Percentiles rank a stretch among this genome's conserved stretches.
These are phyloP conservation scores for Ensete glaucum DNA, from an alignment of 176 grass and related monocot species.

Conservation along the genomic window DNA sequence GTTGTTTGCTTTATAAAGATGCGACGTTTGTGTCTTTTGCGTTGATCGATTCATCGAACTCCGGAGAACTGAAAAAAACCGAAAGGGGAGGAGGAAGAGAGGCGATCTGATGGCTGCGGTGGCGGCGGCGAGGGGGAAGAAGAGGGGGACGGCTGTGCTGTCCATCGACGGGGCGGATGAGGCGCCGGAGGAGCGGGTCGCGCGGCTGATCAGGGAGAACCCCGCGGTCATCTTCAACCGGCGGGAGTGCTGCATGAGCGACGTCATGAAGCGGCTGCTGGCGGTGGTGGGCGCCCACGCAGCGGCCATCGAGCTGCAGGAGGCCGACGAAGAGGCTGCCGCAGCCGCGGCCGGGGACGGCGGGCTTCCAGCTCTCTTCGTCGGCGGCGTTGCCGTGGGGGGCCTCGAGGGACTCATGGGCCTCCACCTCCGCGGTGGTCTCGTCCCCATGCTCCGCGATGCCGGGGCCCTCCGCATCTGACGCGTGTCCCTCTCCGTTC, in stretches of 20 bases:
- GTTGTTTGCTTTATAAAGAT: too few species aligned
- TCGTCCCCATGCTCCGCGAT: conserved; percentile 33
- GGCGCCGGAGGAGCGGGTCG: conserved; percentile 22
- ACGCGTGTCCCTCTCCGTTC: not conserved
- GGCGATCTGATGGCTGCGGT: not conserved
- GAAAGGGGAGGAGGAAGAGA: not conserved
- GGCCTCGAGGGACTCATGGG: conserved; percentile 86
- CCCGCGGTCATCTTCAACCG: conserved; percentile 34
- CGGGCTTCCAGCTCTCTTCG: conserved; percentile 65
- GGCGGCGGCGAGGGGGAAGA: too few species aligned
- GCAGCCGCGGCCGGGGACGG: conserved; percentile 24
- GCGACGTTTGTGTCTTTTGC: not conserved
- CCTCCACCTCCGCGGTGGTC: conserved; percentile 68
- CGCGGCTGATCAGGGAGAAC: conserved; percentile 29
- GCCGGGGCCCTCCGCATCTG: conserved; percentile 26
- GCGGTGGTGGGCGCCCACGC: conserved; percentile 27
- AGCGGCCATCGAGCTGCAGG: conserved; percentile 31
- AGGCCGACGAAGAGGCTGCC: conserved; percentile 34
- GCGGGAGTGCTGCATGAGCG: conserved; percentile 34
- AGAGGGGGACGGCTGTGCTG: not conserved
- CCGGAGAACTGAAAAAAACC: too few species aligned
- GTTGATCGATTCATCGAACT: not conserved
- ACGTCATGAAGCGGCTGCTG: conserved; percentile 33
- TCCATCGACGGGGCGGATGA: conserved; percentile 25
- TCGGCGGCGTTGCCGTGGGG: conserved; percentile 64